These are phyloP conservation scores for Noccaea caerulescens DNA, from an alignment of 345 rosid genomes.

Conservation along the genomic window DNA sequence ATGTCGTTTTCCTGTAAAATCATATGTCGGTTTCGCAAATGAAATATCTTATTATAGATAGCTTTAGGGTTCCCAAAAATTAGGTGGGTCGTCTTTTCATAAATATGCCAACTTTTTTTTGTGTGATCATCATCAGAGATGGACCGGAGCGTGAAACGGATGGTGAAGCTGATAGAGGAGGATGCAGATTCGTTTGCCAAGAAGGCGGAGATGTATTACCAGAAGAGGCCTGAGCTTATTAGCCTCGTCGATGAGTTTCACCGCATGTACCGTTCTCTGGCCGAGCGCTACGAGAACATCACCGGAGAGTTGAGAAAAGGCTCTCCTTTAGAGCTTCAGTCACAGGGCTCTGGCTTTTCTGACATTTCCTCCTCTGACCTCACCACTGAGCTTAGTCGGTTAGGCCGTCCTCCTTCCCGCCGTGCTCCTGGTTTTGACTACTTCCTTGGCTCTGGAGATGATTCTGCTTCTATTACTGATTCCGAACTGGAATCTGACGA, in stretches of 20 bases:
- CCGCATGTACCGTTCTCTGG: constrained; percentile 50
- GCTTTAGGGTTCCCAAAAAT: constrained; percentile 17
- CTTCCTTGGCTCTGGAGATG: constrained; percentile 74
- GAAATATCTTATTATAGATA: not conserved
- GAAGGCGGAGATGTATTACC: constrained; percentile 59
- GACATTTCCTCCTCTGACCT: constrained; percentile 51
- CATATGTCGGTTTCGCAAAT: not conserved
- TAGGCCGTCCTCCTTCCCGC: constrained; percentile 53
- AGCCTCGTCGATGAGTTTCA: constrained; percentile 50
- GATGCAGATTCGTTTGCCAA: constrained; percentile 57
- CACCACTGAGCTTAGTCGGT: constrained; percentile 54
- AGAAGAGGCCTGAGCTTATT: constrained; percentile 54
- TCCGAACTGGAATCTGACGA: constrained; percentile 74
- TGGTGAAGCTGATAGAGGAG: constrained; percentile 49
- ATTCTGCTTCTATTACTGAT: constrained; percentile 65
- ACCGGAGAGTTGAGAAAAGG: constrained; percentile 70
- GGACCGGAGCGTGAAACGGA: constrained; percentile 49
- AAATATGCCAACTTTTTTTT: not conserved
- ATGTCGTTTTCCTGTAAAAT: constrained; percentile 13
- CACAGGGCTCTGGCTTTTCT: constrained; percentile 62
- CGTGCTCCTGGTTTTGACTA: constrained; percentile 71
- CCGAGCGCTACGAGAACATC: constrained; percentile 51
- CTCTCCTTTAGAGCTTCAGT: constrained; percentile 62
- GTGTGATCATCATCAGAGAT: constrained; percentile 46
- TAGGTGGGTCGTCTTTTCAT: constrained; percentile 30